Evolutionary conservation across 139 green algal species (phyloP).

Genomic region (Chlamydomonas incerta): DNA sequence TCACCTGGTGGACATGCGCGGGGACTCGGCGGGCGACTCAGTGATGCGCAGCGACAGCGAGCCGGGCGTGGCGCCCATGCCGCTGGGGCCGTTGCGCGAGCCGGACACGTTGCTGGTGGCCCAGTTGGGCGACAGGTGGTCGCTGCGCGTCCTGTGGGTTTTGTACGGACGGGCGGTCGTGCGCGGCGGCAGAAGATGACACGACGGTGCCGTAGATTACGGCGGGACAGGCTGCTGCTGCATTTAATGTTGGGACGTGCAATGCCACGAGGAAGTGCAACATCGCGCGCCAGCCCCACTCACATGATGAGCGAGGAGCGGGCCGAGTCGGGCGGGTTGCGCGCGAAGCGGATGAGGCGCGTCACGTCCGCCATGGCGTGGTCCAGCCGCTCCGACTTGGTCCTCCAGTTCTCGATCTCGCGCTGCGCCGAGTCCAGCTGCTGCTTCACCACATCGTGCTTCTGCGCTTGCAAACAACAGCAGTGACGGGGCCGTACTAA

Average conservation of each 20-base stretch:
- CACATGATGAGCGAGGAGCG: constrained; percentile 39
- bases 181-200: too few species aligned
- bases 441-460: constrained; percentile 10
- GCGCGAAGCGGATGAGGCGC: constrained; percentile 18
- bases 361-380: constrained; percentile 26
- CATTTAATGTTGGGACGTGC: too few species aligned
- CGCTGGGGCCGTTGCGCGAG: background rate
- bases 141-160: background rate
- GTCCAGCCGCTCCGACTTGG: constrained; percentile 27
- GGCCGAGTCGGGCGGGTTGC: constrained; percentile 31
- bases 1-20: constrained; percentile 2
- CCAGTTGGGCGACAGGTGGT: constrained; percentile 12
- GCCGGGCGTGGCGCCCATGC: background rate
- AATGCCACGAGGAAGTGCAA: too few species aligned
- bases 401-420: constrained; percentile 32
- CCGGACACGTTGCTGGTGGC: background rate
- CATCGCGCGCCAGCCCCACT: too few species aligned
- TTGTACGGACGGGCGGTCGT: too few species aligned
- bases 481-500: too few species aligned
- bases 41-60: constrained; percentile 2
- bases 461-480: background rate
- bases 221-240: too few species aligned
- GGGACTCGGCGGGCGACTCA: constrained; percentile 7
- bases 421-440: constrained; percentile 10
- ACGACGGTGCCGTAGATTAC: too few species aligned